Base-by-base conservation (phyloP, 768 basidiomycete genomes). In the Rubroboletus pulcherrimus region DNA sequence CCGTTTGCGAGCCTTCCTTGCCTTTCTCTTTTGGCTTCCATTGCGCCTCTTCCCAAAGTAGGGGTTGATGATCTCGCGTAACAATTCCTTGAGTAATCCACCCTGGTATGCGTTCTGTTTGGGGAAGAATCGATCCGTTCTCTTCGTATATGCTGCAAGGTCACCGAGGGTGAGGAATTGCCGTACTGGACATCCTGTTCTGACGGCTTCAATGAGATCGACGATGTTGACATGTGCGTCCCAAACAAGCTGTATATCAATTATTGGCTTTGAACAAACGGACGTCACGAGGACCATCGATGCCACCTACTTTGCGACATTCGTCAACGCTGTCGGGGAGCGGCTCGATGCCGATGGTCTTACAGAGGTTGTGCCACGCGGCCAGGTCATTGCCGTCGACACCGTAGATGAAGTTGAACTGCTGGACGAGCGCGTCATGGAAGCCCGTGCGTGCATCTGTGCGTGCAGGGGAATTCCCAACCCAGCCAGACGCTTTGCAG, bases 171-270 rank as follows among this genome's bases (percentile, higher is more conserved):
- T 58, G 9, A 17, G 2, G 51, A 74, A 75, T 7, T 34, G 43
- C 0, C 11, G 44, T 6, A 74, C 66, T 6, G 53, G 49, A 0
- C 51, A 19, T 5, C 62, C 56, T 1, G 58, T 58, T 15, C 51
- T 49, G 2, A 33, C 53, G 0, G 61, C 51, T 19, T 71, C 56
- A 19, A 73, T 42, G 38, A 75, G 62, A 44, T 74, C 69, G 24
- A 70, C 60, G 4, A 73, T 60, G 41, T 75, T 72, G 43, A 75
- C 65, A 12, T 68, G 63, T 1, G 62, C 61, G 9, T 59, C 60
- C 53, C 59, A 57, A 2, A 71, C 54, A 9, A 51, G 38, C 72
- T 72, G 26, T 40, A 10, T 3, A 14, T 4, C 21, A 21, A 21
- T 21, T 21, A 1, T 7, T 5, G 26, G n/a, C 7, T 9, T 46